Evolutionary conservation across 1,139 yeast species (phyloP).

Genomic region (Hemisphaericaspora subhashii): DNA sequence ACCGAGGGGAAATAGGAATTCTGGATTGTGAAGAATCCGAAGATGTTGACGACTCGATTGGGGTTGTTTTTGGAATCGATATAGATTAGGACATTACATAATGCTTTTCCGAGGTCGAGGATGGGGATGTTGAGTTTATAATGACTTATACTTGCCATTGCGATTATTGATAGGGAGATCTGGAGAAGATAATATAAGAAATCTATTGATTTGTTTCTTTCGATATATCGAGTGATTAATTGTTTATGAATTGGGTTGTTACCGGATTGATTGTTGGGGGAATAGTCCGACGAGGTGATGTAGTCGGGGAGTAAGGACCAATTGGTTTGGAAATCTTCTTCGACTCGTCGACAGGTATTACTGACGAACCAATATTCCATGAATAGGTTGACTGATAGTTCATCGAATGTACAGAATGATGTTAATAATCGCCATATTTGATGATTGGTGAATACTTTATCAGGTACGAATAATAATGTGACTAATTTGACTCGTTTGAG

Average conservation of each 20-base stretch:
- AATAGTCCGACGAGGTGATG: slow-evolving; percentile 14
- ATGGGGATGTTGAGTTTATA: slow-evolving; percentile 16
- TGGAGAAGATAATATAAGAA: slow-evolving; percentile 30
- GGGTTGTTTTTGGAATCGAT: slow-evolving; percentile 33
- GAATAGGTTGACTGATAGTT: slow-evolving; percentile 23
- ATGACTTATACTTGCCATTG: slow-evolving; percentile 18
- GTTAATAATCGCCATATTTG: slow-evolving; percentile 43
- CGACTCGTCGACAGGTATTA: slow-evolving; percentile 21
- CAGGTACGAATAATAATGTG: slow-evolving; percentile 24
- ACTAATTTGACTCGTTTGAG: slow-evolving; percentile 16
- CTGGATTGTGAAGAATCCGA: slow-evolving; percentile 28
- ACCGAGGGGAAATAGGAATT: slow-evolving; percentile 30
- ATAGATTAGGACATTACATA: slow-evolving; percentile 29
- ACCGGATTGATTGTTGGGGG: slow-evolving; percentile 18
- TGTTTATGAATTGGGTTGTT: background rate
- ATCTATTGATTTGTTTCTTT: slow-evolving; percentile 26
- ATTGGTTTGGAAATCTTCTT: slow-evolving; percentile 18
- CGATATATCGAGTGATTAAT: slow-evolving; percentile 17
- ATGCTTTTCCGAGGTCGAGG: slow-evolving; percentile 23
- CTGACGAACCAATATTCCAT: slow-evolving; percentile 20
- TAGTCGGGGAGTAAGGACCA: slow-evolving; percentile 21
- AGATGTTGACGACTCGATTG: slow-evolving; percentile 21
- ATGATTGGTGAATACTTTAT: slow-evolving; percentile 20
- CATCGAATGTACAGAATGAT: slow-evolving; percentile 34
- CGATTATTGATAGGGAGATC: slow-evolving; percentile 25